Conservation (phyloP, 305 asterid species). For the Solanum aculeatissimum region DNA sequence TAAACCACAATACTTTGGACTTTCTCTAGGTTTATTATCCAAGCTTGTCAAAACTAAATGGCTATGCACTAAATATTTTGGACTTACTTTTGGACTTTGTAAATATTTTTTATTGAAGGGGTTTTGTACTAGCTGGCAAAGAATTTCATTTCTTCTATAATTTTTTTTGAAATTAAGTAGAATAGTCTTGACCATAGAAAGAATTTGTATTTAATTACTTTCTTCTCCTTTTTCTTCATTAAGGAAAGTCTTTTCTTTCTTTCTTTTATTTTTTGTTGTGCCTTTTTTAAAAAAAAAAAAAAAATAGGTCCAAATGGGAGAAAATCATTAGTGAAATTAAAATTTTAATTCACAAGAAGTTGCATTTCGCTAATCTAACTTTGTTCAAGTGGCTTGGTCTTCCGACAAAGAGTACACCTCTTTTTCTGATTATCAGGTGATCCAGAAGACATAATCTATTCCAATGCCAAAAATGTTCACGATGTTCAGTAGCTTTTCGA, state of each 20-base stretch:
- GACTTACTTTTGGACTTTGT: neutral
- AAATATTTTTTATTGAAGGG: neutral
- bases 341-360: too few relatives aligned
- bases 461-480: too few relatives aligned
- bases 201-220: neutral
- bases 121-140: neutral
- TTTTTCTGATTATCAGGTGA: too few relatives aligned
- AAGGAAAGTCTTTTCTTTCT: neutral
- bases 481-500: too few relatives aligned
- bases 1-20: neutral
- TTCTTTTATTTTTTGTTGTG: neutral
- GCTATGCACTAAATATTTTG: neutral
- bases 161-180: neutral
- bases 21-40: neutral
- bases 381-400: too few relatives aligned
- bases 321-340: neutral
- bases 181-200: neutral
- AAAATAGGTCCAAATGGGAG: neutral
- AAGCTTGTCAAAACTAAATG: neutral
- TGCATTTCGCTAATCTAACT: too few relatives aligned
- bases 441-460: too few relatives aligned
- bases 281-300: neutral
- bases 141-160: neutral
- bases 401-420: too few relatives aligned
- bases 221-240: neutral